A percentile compares a stretch with the other conserved stretches of the same genome.
These are phyloP conservation scores for Thymus mandschuricus DNA, from an alignment of 257 asterid genomes.

Conservation along the genomic window DNA sequence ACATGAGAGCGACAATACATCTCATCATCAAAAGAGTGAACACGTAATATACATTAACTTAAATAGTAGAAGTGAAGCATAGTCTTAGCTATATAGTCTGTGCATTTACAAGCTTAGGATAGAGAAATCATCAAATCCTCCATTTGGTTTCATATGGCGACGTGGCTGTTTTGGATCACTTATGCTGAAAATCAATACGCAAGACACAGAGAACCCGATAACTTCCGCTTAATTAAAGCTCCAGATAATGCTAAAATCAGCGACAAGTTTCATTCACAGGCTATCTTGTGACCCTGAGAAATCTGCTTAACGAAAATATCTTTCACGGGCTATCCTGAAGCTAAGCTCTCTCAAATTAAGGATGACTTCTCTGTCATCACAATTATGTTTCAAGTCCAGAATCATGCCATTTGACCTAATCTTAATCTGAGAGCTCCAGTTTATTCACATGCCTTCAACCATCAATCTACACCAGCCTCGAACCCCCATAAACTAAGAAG, in stretches of 20 bases:
- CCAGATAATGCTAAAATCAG: not conserved
- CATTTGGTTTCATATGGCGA: not conserved
- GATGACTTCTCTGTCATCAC: constrained; percentile 13
- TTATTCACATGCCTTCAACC: constrained; percentile 19
- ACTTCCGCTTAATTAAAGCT: not conserved
- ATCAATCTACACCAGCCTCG: not conserved
- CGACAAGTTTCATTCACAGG: not conserved
- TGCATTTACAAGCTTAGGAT: constrained; percentile 4
- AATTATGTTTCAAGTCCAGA: constrained; percentile 2
- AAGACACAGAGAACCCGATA: constrained; percentile 12
- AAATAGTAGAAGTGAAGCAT: not conserved
- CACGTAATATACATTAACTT: constrained; percentile 26
- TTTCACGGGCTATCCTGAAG: not conserved
- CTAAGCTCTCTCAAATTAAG: constrained; percentile 20
- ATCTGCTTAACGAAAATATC: constrained; percentile 13
- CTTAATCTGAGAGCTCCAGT: not conserved
- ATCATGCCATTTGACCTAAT: not conserved
- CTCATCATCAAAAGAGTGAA: not conserved
- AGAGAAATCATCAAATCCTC: constrained; percentile 6
- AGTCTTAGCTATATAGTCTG: constrained; percentile 4
- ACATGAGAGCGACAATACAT: not conserved
- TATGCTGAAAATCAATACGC: not conserved
- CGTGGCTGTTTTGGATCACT: not conserved
- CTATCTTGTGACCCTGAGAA: not conserved
- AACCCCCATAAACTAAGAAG: constrained; percentile 5